Percentiles rank a stretch among this genome's conserved stretches.
Evolutionary conservation across 371 early-diverging fungal genomes (phyloP).

Genomic region (Chytridium lagenaria): DNA sequence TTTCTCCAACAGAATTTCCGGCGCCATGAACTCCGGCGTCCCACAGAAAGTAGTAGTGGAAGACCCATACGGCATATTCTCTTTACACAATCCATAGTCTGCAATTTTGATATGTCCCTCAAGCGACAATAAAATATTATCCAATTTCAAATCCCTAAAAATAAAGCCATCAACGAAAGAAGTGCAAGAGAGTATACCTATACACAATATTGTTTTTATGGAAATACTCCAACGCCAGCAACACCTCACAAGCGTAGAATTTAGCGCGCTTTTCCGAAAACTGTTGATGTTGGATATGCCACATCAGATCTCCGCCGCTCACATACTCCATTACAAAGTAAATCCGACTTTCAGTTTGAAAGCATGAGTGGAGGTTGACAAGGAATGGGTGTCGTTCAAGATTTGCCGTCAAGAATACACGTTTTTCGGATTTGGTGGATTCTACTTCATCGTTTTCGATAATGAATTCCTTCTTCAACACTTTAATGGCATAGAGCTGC

Average conservation of each 20-base stretch:
- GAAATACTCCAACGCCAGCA: slow-evolving; percentile 94
- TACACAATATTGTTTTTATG: slow-evolving; percentile 96
- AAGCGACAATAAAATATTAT: slow-evolving; percentile 92
- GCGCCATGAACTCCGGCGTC: slow-evolving; percentile 99
- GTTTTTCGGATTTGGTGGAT: slow-evolving; percentile 84
- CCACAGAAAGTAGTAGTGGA: slow-evolving; percentile 97
- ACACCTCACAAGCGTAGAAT: slow-evolving; percentile 97
- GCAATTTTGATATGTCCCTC: slow-evolving; percentile 98
- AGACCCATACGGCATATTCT: slow-evolving; percentile 85
- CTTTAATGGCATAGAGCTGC: slow-evolving; percentile 93
- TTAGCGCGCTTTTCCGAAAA: slow-evolving; percentile 88
- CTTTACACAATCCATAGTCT: slow-evolving; percentile 99
- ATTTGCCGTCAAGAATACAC: slow-evolving; percentile 89
- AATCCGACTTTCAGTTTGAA: slow-evolving; percentile 91
- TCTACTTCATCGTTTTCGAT: slow-evolving; percentile 93
- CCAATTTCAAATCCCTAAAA: slow-evolving; percentile 92
- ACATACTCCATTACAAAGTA: slow-evolving; percentile 99
- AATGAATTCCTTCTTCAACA: slow-evolving; percentile 94
- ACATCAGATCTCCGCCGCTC: slow-evolving; percentile 98
- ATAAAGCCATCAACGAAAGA: no score
- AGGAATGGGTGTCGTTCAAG: slow-evolving; percentile 93
- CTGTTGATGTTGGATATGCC: slow-evolving; percentile 86
- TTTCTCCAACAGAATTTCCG: slow-evolving; percentile 93
- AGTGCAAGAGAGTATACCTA: slow-evolving; percentile 57
- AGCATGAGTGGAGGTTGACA: slow-evolving; percentile 94